A percentile compares a stretch with the other conserved stretches of the same genome.
phyloP scores from a whole-genome alignment of 306 rosid species.

The Quercus berberidifolia region DNA sequence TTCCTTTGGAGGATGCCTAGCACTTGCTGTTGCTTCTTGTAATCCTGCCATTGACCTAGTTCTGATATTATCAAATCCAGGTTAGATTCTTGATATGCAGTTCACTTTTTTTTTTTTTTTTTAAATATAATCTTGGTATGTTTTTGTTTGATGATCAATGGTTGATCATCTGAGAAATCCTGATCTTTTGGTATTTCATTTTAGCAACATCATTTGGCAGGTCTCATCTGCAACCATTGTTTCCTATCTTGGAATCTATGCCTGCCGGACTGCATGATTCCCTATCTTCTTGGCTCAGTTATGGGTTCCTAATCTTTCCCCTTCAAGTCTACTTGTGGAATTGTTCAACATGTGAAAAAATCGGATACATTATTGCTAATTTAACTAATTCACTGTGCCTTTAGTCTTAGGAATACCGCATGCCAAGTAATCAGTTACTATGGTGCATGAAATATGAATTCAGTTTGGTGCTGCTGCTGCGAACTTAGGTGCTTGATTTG shows the following conservation, averaged over 20 bases:
- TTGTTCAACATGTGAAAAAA: constrained; percentile 12
- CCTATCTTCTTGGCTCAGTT: constrained; percentile 69
- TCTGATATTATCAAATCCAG: constrained; percentile 71
- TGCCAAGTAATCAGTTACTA: background rate
- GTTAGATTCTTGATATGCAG: constrained; percentile 29
- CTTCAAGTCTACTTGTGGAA: constrained; percentile 4
- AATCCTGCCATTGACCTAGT: constrained; percentile 80
- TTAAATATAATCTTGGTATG: constrained; percentile 9
- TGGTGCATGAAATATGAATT: background rate
- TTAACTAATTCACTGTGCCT: constrained; percentile 6
- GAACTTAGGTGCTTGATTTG: background rate
- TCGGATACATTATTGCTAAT: constrained; percentile 5
- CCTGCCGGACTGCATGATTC: constrained; percentile 68
- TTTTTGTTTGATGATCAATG: constrained; percentile 14
- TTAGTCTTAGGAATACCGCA: background rate
- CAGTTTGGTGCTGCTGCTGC: background rate
- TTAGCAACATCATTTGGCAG: constrained; percentile 81
- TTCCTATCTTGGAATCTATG: constrained; percentile 69
- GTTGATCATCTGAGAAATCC: constrained; percentile 15
- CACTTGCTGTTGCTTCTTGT: constrained; percentile 88
- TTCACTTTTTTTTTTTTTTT: background rate
- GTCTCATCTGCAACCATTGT: constrained; percentile 79
- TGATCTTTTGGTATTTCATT: constrained; percentile 33
- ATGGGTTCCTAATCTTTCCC: constrained; percentile 59
- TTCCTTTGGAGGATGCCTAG: constrained; percentile 92